A percentile compares a stretch with the other conserved stretches of the same genome.
These are phyloP conservation scores for Mallotus nudiflorus DNA, from an alignment of 345 rosid genomes.

Conservation along the genomic window DNA sequence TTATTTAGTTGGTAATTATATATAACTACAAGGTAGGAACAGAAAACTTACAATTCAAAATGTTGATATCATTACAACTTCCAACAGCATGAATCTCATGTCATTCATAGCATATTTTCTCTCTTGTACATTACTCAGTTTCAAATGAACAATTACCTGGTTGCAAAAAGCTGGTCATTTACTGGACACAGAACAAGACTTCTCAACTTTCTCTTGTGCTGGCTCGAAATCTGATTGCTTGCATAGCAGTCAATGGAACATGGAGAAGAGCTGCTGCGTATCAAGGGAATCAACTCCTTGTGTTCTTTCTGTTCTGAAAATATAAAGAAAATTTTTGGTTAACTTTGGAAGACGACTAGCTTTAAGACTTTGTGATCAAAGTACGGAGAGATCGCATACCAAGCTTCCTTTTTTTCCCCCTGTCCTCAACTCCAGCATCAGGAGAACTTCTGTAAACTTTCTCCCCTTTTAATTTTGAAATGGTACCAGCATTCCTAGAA, in stretches of 20 bases:
- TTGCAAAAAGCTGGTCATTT: slow-evolving; percentile 77
- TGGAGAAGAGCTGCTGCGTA: slow-evolving; percentile 56
- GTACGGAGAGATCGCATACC: slow-evolving; percentile 37
- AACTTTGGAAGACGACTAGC: slow-evolving; percentile 8
- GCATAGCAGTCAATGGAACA: slow-evolving; percentile 49
- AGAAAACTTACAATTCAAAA: neutral
- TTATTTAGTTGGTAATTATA: neutral
- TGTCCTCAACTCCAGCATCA: slow-evolving; percentile 41
- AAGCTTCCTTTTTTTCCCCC: slow-evolving; percentile 64
- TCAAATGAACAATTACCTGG: slow-evolving; percentile 50
- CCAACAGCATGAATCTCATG: slow-evolving; percentile 6
- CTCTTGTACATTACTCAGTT: neutral
- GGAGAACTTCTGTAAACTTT: slow-evolving; percentile 34
- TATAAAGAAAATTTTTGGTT: slow-evolving; percentile 11
- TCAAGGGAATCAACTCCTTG: slow-evolving; percentile 67
- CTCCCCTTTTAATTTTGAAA: slow-evolving; percentile 41
- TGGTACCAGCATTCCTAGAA: slow-evolving; percentile 23
- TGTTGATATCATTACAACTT: neutral
- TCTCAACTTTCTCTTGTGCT: slow-evolving; percentile 93
- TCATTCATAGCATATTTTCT: neutral
- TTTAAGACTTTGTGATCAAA: neutral
- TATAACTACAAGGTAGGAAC: neutral
- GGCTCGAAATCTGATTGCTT: slow-evolving; percentile 72
- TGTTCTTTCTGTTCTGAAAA: slow-evolving; percentile 72
- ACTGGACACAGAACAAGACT: slow-evolving; percentile 71